These are phyloP conservation scores for Rhodotorula toruloides DNA, from an alignment of 768 basidiomycete species.

Conservation along the genomic window DNA sequence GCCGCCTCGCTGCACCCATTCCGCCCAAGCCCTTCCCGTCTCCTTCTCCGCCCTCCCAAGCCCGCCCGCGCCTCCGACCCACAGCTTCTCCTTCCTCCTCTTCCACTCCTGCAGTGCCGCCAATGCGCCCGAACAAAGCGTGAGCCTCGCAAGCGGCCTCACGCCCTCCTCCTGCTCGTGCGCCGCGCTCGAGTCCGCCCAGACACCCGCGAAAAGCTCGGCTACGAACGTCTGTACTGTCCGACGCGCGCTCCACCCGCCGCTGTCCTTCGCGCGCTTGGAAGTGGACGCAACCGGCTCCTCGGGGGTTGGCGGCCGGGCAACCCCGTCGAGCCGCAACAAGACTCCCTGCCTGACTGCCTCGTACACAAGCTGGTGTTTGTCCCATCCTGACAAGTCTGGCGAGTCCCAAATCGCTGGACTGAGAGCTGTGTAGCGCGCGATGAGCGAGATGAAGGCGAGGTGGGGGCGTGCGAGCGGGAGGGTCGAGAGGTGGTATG, in stretches of 20 bases:
- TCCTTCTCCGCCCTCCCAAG: constrained; percentile 17
- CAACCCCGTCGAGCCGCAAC: constrained; percentile 24
- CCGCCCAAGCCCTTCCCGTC: constrained; percentile 10
- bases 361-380: constrained; percentile 1
- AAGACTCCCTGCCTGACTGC: constrained; percentile 7
- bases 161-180: neutral
- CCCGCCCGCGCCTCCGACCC: constrained; percentile 25
- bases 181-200: neutral
- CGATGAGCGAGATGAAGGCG: constrained; percentile 16
- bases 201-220: constrained; percentile 4
- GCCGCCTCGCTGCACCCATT: neutral
- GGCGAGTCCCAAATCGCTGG: constrained; percentile 9
- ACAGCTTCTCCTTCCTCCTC: constrained; percentile 22
- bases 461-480: constrained; percentile 22
- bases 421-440: constrained; percentile 11
- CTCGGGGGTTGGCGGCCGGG: neutral
- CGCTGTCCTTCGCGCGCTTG: too few species aligned
- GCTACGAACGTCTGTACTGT: constrained; percentile 4
- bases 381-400: neutral
- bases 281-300: neutral
- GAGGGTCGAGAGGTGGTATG: constrained; percentile 20
- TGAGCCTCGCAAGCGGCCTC: constrained; percentile 12
- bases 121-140: constrained; percentile 12
- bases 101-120: constrained; percentile 33
- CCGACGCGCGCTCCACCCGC: constrained; percentile 5